These are phyloP conservation scores for Trichoderma asperelloides DNA, from an alignment of 495 filamentous ascomycete genomes.

Conservation along the genomic window DNA sequence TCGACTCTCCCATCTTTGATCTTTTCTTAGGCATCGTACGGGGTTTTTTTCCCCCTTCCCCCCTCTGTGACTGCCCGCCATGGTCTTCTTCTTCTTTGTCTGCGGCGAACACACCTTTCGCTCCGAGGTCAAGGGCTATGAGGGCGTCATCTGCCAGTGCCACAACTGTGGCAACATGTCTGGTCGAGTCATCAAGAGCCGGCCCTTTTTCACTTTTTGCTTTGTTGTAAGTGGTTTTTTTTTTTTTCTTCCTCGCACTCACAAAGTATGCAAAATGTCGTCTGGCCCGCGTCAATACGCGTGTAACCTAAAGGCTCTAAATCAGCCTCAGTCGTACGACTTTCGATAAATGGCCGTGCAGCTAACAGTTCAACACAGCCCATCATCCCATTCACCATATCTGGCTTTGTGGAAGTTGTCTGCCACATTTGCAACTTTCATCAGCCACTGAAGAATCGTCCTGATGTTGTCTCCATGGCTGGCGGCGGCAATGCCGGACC, in stretches of 20 bases:
- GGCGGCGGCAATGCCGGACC: constrained; percentile 25
- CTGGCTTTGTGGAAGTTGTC: constrained; percentile 45
- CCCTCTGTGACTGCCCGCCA: constrained; percentile 3
- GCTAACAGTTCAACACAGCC: constrained; percentile 27
- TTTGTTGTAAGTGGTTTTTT: constrained; percentile 36
- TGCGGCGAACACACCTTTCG: constrained; percentile 50
- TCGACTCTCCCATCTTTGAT: neutral
- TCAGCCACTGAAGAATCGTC: constrained; percentile 45
- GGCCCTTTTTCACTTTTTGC: constrained; percentile 52
- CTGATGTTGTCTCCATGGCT: constrained; percentile 38
- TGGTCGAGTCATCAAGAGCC: constrained; percentile 40
- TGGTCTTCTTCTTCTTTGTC: constrained; percentile 50
- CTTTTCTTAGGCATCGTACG: neutral
- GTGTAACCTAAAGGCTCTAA: neutral
- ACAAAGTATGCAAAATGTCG: too few species aligned
- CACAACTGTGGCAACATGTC: constrained; percentile 49
- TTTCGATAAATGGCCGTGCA: too few species aligned
- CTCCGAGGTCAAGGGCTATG: constrained; percentile 45
- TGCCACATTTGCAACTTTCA: constrained; percentile 48
- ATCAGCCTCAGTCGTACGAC: too few species aligned
- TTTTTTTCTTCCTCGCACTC: neutral
- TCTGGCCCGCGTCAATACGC: neutral
- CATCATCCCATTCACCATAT: constrained; percentile 44
- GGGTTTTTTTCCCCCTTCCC: too few species aligned
- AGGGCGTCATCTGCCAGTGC: constrained; percentile 44